Base-by-base conservation (phyloP, 768 basidiomycete species). In the Termitomyces sp. region DNA sequence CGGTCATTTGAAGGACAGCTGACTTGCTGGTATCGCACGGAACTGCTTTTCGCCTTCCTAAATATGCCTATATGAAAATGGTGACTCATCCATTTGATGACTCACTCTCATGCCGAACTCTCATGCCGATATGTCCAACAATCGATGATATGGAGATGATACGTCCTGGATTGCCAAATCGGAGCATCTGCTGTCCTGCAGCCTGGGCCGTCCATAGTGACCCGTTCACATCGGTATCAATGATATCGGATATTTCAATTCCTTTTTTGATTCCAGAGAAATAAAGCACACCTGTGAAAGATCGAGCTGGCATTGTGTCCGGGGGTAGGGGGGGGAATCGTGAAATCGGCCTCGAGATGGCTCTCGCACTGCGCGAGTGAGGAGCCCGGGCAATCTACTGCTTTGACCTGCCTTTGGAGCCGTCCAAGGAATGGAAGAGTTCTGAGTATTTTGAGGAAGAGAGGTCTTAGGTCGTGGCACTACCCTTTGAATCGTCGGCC, bases 1-100 rank as follows among this genome's bases (percentile, higher is more conserved):
- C 79, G 2, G 75, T 82, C 85, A 89, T 87, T 69, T 91, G 89
- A 31, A 89, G 70, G 23, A 91, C 84, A 7, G 82, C 89, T 1
- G 85, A 80, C 68, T 91, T 91, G 71, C 85, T 86, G 40, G 80
- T 75, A 68, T 87, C 86, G 70, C 90, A 91, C 15, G 85, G 30
- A 11, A 44, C n/a, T 12, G 6, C 3, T 19, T n/a, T n/a, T 23
- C 49, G 9, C 15, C 42, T 8, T 35, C 42, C 48, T 50, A 21
- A 23, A 21, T 7, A 23, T 9, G 17, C 12, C 30, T 6, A 9
- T 26, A 3, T n/a, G 1, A 12, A 49, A 23, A 4, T 8, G 8
- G 6, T 3, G 8, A 4, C 19, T n/a, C 15, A 35, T 23, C 11
- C 7, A 15, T 47, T 26, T 0, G n/a, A 28, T 17, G 30, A 35